Base-by-base conservation (phyloP, 75 land plant species). In the Gnetum montanum region DNA sequence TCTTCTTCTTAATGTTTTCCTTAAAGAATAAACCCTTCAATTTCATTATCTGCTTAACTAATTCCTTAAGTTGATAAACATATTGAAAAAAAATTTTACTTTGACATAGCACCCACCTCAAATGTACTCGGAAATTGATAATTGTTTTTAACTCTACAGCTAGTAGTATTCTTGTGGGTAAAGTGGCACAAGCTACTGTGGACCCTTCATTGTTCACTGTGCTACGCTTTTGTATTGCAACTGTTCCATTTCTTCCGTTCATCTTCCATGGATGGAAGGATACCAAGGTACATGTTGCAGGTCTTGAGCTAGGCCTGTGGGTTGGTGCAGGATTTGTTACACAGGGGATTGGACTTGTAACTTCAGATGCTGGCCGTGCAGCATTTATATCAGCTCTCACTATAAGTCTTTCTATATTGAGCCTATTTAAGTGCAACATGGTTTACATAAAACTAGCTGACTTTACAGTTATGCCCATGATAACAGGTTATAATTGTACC, bases 311-410 rank as follows among this genome's bases (percentile, higher is more conserved):
- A 36, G 96, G 96, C 31, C 43, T 83, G 2, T 90, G 88, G 92
- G 70, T 81, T 27, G 82, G 94, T 58, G 59, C 75, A 36, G 96
- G 82, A 2, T 87, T 87, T 48, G 65, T 90, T 15, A 53, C 68
- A 62, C 93, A 90, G 55, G 74, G 84, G 16, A 61, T 90, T 64
- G 93, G 93, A 31, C 54, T 90, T 31, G 61, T 77, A 26, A 87
- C 93, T 41, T 79, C 93, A 45, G 88, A 87, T 65, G 96, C 93
- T 55, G 88, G 93, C 8, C 87, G 82, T 46, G 79, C 88, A 25
- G 71, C 96, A 50, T 90, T 90, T 46, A 49, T 90, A 1, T 74
- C 89, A 44, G 70, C 83, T 31, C 75, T 83, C 60, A 87, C 93
- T 3, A 88, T 90, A 77, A 64, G 74, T 7, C 52, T 22, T 50